A percentile compares a stretch with the other conserved stretches of the same genome.
Evolutionary conservation across 1,284 basidiomycete genomes (phyloP).

Genomic region (Puccinia hordei): DNA sequence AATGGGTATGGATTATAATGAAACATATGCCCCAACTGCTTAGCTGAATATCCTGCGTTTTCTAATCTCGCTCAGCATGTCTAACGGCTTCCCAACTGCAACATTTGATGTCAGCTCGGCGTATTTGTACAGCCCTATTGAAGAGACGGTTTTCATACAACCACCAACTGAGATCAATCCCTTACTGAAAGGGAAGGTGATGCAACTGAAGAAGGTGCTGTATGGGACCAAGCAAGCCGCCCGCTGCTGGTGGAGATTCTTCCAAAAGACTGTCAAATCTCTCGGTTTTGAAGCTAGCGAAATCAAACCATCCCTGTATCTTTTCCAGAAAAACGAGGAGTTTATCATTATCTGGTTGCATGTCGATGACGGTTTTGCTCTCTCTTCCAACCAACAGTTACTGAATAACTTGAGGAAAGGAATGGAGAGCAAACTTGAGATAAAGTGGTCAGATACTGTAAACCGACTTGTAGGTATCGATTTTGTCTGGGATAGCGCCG

Average conservation of each 20-base stretch:
- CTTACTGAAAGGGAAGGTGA: too few species aligned
- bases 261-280: neutral
- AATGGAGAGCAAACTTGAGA: neutral
- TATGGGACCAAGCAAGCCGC: slow-evolving; percentile 13
- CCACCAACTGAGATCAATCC: too few species aligned
- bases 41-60: neutral
- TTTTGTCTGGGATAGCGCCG: neutral
- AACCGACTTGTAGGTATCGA: neutral
- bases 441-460: neutral
- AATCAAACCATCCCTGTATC: neutral
- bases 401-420: too few species aligned
- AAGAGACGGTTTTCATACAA: too few species aligned
- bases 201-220: slow-evolving; percentile 3
- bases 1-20: slow-evolving; percentile 7
- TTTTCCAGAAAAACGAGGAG: neutral
- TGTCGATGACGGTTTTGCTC: neutral
- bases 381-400: neutral
- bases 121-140: neutral
- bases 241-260: slow-evolving; percentile 28
- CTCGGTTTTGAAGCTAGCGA: neutral
- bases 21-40: slow-evolving; percentile 12
- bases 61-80: neutral
- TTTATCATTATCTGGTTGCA: neutral
- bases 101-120: slow-evolving; percentile 7
- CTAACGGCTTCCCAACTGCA: neutral